These are phyloP conservation scores for Toxoplasma gondii DNA, from an alignment of 169 alveolate species.

Conservation along the genomic window DNA sequence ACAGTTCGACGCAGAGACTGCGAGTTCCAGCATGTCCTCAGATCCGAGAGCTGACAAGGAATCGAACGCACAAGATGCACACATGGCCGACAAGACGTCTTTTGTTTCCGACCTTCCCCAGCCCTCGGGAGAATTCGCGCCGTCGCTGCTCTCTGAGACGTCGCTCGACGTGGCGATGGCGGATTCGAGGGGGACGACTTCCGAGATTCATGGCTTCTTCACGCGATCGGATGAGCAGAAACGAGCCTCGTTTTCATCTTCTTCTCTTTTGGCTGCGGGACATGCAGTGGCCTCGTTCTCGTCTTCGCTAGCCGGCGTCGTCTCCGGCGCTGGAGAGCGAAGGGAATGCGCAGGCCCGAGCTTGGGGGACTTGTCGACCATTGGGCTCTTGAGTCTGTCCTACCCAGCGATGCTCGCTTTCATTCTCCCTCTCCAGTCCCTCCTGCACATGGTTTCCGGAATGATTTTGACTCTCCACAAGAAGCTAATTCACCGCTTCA, in stretches of 20 bases:
- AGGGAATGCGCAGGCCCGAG: neutral
- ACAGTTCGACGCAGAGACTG: too few relatives aligned
- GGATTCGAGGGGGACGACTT: neutral
- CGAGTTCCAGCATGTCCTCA: too few relatives aligned
- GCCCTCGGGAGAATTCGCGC: too few relatives aligned
- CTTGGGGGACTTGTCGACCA: neutral
- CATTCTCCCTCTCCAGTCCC: conserved; percentile 38
- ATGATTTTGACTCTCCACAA: conserved; percentile 26
- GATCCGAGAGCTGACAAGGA: too few relatives aligned
- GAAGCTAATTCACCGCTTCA: conserved; percentile 30
- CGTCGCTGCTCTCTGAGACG: too few relatives aligned
- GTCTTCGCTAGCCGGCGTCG: neutral
- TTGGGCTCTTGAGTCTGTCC: conserved; percentile 4
- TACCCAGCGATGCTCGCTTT: conserved; percentile 21
- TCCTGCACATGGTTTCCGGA: neutral
- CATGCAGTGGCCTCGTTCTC: neutral
- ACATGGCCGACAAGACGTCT: too few relatives aligned
- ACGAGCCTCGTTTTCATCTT: neutral
- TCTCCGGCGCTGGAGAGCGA: neutral
- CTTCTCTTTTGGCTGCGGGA: neutral
- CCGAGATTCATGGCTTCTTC: too few relatives aligned
- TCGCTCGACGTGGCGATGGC: too few relatives aligned
- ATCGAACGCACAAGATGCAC: too few relatives aligned
- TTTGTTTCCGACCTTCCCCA: too few relatives aligned
- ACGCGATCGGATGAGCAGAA: neutral